phyloP scores from a whole-genome alignment of 169 alveolate species.

The Babesia caballi region DNA sequence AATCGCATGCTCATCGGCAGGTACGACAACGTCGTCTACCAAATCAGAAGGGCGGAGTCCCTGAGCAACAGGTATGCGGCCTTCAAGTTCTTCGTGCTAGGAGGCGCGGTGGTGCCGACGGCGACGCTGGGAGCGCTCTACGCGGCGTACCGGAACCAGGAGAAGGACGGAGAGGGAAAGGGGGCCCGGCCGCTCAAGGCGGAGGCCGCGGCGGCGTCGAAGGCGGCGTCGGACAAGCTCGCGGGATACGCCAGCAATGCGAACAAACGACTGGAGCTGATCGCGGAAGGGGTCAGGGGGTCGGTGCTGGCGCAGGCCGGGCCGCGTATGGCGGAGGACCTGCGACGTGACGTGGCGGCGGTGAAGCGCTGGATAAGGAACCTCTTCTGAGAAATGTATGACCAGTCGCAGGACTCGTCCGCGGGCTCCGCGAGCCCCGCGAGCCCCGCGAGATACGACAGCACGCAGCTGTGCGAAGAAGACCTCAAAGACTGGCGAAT shows the following conservation, averaged over 20 bases:
- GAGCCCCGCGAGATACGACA: too few relatives aligned
- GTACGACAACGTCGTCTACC: constrained; percentile 41
- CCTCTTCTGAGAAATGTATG: constrained; percentile 30
- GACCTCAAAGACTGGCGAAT: too few relatives aligned
- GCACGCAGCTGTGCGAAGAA: too few relatives aligned
- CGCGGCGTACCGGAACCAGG: background rate
- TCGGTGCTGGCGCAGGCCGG: constrained; percentile 13
- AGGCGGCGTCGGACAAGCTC: constrained; percentile 1
- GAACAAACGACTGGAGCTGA: constrained; percentile 17
- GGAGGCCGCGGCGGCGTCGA: constrained; percentile 12
- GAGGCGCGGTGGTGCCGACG: constrained; percentile 53
- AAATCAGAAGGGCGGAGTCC: constrained; percentile 56
- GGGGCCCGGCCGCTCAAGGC: background rate
- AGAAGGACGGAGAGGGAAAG: background rate
- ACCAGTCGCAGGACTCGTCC: too few relatives aligned
- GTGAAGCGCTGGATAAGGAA: constrained; percentile 39
- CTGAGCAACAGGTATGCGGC: constrained; percentile 48
- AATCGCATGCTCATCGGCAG: constrained; percentile 32
- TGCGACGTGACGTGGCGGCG: constrained; percentile 29
- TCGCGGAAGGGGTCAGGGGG: constrained; percentile 34
- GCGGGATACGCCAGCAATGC: constrained; percentile 36
- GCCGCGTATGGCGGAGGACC: constrained; percentile 49
- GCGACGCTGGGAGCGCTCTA: constrained; percentile 11
- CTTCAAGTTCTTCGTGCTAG: constrained; percentile 53
- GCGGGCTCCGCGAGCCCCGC: too few relatives aligned